Evolutionary conservation across 768 basidiomycete species (phyloP), one percentile per base, ranked within the genome.

Genomic region (button mushroom (Agaricus bisporus)): DNA sequence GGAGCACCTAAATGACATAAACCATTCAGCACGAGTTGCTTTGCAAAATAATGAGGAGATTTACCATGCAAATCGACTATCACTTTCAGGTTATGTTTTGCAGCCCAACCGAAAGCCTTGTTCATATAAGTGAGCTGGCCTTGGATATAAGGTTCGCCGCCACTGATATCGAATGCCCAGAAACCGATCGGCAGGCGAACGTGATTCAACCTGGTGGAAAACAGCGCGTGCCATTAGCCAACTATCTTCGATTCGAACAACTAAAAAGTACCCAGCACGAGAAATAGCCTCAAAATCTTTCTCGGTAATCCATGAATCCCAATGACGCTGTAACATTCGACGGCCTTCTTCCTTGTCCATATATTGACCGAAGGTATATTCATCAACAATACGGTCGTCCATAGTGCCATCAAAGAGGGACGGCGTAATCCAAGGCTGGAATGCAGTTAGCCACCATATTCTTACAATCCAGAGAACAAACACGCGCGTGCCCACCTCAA

Each of bases 161-260:
- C 72, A 11, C 76, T 74, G 17, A 91, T 81, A 42, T 92, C 88
- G 60, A 85, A 91, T 4, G 87, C 89, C 89, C 89, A 94, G 66
- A 87, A 95, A 7, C 91, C 92, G 37, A 94, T 87, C 17, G 89
- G 88, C 38, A 91, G 62, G 37, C 89, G 83, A 51, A 92, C 84
- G 64, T 90, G 88, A 63, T 90, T 91, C 42, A 91, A 71, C 12
- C 87, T 88, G 59, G 7, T 17, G 59, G 53, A 42, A 2, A 42
- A 11, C 37, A 49, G 2, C 17, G 28, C 32, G 41, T 28, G 38
- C 44, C 25, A 52, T 41, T 17, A 28, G 18, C 14, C 10, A 18
- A 20, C 9, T 10, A 53, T 8, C 38, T 10, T 15, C n/a, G 48
- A 15, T 15, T 12, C 42, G 18, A 28, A 47, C 8, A n/a, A 41